Conservation (phyloP, 441 rosid species). For the Kokia cookei region DNA sequence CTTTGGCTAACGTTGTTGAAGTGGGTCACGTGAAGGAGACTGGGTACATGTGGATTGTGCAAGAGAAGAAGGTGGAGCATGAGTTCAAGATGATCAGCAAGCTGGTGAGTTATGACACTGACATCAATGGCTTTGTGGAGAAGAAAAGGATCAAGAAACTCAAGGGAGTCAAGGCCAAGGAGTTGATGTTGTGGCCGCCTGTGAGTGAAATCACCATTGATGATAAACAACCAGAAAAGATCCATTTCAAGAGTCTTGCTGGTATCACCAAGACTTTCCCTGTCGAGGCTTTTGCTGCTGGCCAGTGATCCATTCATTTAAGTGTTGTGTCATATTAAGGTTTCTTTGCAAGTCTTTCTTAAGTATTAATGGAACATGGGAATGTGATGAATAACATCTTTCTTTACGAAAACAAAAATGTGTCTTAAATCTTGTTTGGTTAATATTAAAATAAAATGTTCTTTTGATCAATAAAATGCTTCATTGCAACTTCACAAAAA, state of each 20-base stretch:
- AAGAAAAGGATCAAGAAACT: conserved; percentile 34
- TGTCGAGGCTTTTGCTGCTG: conserved; percentile 31
- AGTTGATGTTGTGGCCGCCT: conserved; percentile 35
- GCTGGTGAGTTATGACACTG: conserved; percentile 30
- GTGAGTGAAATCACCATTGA: conserved; percentile 26
- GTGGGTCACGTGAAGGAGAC: conserved; percentile 33
- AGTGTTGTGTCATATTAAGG: neutral
- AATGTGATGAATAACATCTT: neutral
- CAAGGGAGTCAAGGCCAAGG: conserved; percentile 44
- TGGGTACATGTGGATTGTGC: conserved; percentile 42
- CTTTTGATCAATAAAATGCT: too few relatives aligned
- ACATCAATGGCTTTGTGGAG: conserved; percentile 20
- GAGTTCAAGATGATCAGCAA: conserved; percentile 38
- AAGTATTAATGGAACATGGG: neutral
- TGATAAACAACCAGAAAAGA: conserved; percentile 19
- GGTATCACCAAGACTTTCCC: conserved; percentile 44
- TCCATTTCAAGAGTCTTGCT: conserved; percentile 36
- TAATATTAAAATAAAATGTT: too few relatives aligned
- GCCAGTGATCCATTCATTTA: conserved; percentile 11
- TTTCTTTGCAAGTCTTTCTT: neutral
- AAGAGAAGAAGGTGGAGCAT: conserved; percentile 30
- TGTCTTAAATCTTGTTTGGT: too few relatives aligned
- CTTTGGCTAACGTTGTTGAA: conserved; percentile 26
- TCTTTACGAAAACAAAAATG: neutral
- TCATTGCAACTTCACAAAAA: too few relatives aligned